Evolutionary conservation across 2,329 filamentous ascomycete species (phyloP), one percentile per base, ranked within the genome.

Genomic region (Ilyonectria sp.): DNA sequence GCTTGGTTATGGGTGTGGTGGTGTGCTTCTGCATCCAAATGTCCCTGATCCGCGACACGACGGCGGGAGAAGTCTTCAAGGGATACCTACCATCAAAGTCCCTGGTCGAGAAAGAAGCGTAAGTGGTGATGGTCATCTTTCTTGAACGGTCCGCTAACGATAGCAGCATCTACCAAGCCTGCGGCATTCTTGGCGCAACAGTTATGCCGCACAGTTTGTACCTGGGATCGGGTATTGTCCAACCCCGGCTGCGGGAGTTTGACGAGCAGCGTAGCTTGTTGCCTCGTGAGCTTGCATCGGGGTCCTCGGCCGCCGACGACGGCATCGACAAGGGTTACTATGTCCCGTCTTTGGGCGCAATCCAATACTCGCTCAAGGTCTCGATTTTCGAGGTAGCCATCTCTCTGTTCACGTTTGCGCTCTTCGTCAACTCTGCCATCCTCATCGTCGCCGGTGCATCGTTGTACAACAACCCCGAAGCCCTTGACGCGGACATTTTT

Each of bases 341-440:
- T 78, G 82, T 89, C 6, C 93, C 93, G 0, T 93, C 92, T 1
- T 84, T 93, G 2, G 81, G 86, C 5, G 93, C 93, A 17, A 94
- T 96, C 70, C 87, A 87, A 17, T 87, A 90, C 74, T 94, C 91
- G 68, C 87, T 95, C 75, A 92, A 90, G 67, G 93, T 93, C 78
- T 93, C 92, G 3, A 90, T 93, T 64, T 82, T 87, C 21, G 93
- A 96, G 77, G 83, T 95, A 10, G 84, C 88, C 6, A 77, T 94
- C 15, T 92, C 91, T 0, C 90, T 96, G 40, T 94, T 94, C 78
- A 94, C 92, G 0, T 95, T 95, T 78, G 93, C 93, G 0, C 86
- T 96, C 3, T 96, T 96, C 75, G 92, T 95, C 75, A 96, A 96
- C 82, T 93, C 90, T 60, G 87, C 93, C 40, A 95, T 96, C 74